phyloP scores from a whole-genome alignment of 2,329 filamentous ascomycete species.

The Dactylellina haptotyla region DNA sequence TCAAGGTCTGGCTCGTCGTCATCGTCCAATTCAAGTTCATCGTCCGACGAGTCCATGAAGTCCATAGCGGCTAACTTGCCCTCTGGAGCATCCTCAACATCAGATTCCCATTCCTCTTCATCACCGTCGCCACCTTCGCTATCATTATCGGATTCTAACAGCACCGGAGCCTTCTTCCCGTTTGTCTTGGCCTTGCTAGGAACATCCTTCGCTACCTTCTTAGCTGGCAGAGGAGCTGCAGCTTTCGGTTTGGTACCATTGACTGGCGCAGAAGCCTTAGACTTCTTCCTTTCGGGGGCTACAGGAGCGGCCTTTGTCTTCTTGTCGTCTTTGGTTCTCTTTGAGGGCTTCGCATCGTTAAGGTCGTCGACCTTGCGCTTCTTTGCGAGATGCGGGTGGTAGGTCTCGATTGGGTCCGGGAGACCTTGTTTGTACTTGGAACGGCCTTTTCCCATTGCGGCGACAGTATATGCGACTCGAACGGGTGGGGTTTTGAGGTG shows the following conservation, averaged over 20 bases:
- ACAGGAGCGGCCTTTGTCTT: constrained; percentile 27
- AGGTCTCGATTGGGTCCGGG: constrained; percentile 82
- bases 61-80: constrained; percentile 52
- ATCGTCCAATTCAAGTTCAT: constrained; percentile 65
- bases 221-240: constrained; percentile 55
- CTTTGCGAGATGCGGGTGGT: constrained; percentile 72
- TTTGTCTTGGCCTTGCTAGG: constrained; percentile 60
- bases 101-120: constrained; percentile 57
- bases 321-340: constrained; percentile 60
- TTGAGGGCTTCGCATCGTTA: constrained; percentile 60
- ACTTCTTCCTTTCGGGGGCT: constrained; percentile 49
- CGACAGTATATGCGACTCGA: constrained; percentile 32
- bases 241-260: constrained; percentile 33
- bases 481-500: constrained; percentile 12
- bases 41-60: constrained; percentile 57
- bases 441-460: constrained; percentile 84
- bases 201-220: constrained; percentile 57
- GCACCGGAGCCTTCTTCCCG: constrained; percentile 61
- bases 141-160: constrained; percentile 58
- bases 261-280: constrained; percentile 17
- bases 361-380: constrained; percentile 78
- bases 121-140: constrained; percentile 61
- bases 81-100: constrained; percentile 58
- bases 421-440: constrained; percentile 96
- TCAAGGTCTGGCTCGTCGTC: constrained; percentile 65